phyloP scores from a whole-genome alignment of 2,329 filamentous ascomycete species.

The Xylaria sp. region DNA sequence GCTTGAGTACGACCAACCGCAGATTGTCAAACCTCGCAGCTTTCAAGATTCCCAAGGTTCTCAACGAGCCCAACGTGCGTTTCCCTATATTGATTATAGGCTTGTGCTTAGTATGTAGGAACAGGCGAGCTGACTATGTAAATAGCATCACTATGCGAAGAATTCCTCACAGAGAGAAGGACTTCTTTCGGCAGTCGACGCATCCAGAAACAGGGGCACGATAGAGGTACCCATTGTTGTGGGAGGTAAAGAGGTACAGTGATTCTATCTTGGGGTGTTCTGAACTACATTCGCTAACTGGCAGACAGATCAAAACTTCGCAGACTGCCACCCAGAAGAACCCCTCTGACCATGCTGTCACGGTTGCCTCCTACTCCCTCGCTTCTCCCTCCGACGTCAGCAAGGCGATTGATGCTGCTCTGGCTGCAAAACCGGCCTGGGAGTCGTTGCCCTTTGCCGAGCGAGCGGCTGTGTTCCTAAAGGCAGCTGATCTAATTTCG shows the following conservation, averaged over 20 bases:
- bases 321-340: conserved; percentile 78
- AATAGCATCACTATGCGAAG: conserved; percentile 87
- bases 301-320: conserved; percentile 71
- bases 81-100: not conserved
- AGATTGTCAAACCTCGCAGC: conserved; percentile 73
- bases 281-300: conserved; percentile 33
- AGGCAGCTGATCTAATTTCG: conserved; percentile 90
- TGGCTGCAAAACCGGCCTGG: conserved; percentile 89
- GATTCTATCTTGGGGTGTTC: not conserved
- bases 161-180: conserved; percentile 82
- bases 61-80: conserved; percentile 96
- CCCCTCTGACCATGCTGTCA: conserved; percentile 80
- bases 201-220: conserved; percentile 74
- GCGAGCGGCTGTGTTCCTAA: conserved; percentile 91
- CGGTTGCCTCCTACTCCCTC: conserved; percentile 85
- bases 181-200: conserved; percentile 78
- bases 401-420: conserved; percentile 82
- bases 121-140: conserved; percentile 12
- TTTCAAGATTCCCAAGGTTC: conserved; percentile 87
- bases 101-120: not conserved
- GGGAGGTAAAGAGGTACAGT: conserved; percentile 79
- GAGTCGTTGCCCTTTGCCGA: conserved; percentile 88
- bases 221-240: conserved; percentile 85
- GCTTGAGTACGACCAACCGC: conserved; percentile 48
- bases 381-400: conserved; percentile 81